Evolutionary conservation across 2,329 filamentous ascomycete species (phyloP), one percentile per base, ranked within the genome.

Genomic region (Penicillium sp.): DNA sequence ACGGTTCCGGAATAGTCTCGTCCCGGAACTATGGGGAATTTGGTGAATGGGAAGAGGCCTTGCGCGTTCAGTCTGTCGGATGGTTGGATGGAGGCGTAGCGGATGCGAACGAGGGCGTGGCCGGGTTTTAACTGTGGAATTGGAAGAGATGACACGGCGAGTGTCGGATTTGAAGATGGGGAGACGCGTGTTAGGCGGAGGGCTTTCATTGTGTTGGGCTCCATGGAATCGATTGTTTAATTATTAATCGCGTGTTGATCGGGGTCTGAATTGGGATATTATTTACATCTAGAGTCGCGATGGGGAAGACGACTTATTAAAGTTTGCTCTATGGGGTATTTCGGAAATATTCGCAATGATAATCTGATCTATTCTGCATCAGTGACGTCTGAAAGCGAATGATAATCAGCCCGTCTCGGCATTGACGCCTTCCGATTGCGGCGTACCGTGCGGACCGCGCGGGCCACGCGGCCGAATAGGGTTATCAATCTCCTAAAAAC

Each of bases 1-100:
- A 61, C 59, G 15, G 54, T 51, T 4, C 65, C 67, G 6, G 63
- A 60, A 32, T 64, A 68, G 47, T 70, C 67, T 13, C 64, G 63
- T 38, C 68, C 64, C 18, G 62, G 62, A 13, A 70, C 54, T 5
- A 55, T 49, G 2, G 59, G 60, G 13, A 52, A 64, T 1, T 55
- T 61, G 2, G 64, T 67, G 43, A 53, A 57, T 15, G 66, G 62
- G 37, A 70, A 67, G 8, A 54, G 52, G n/a, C 66, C 67, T 38
- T 65, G 55, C 3, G 55, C 53, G 44, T 70, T 70, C 15, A 66
- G 58, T 40, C 58, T 54, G 50, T 68, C 66, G 32, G 59, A 61
- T 13, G 66, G 64, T 23, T 66, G 56, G 25, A 68, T 60, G 31
- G 59, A 58, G 6, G 64, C 44, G 28, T 65, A 65, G 15, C 39